These are phyloP conservation scores for Canna indica DNA, from an alignment of 176 grass and related monocot species.

Conservation along the genomic window DNA sequence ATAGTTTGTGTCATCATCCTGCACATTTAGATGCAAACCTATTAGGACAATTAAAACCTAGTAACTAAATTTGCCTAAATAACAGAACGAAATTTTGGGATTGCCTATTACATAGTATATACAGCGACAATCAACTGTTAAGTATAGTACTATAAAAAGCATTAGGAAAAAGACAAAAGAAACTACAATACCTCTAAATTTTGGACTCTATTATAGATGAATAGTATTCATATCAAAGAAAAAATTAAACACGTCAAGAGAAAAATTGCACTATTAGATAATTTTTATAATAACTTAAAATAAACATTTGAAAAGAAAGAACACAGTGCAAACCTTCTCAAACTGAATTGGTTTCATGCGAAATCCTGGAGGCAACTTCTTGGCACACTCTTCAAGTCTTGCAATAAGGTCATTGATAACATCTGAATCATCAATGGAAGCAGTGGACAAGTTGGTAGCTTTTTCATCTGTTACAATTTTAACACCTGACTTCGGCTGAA, in stretches of 20 bases:
- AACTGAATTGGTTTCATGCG: conserved; percentile 89
- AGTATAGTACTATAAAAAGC: too few relatives aligned
- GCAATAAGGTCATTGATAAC: conserved; percentile 61
- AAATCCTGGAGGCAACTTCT: conserved; percentile 54
- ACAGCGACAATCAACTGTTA: too few relatives aligned
- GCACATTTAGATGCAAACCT: conserved; percentile 13
- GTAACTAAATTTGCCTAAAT: too few relatives aligned
- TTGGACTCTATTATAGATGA: too few relatives aligned
- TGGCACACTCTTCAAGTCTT: conserved; percentile 51
- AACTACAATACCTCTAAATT: background rate
- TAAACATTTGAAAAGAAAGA: background rate
- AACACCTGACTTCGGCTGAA: conserved; percentile 62
- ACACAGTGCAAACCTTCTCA: conserved; percentile 54
- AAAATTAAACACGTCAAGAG: too few relatives aligned
- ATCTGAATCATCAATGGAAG: conserved; percentile 61
- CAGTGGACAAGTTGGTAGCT: conserved; percentile 46
- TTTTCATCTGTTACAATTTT: conserved; percentile 81
- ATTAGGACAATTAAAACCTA: background rate
- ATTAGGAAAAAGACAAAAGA: too few relatives aligned
- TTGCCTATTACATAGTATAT: too few relatives aligned
- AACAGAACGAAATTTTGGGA: too few relatives aligned
- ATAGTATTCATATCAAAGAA: too few relatives aligned
- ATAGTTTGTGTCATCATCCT: conserved; percentile 93
- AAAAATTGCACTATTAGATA: too few relatives aligned
- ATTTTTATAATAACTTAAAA: background rate